phyloP scores from a whole-genome alignment of 108 stramenopile species.

The Cyclotella distinguenda region DNA sequence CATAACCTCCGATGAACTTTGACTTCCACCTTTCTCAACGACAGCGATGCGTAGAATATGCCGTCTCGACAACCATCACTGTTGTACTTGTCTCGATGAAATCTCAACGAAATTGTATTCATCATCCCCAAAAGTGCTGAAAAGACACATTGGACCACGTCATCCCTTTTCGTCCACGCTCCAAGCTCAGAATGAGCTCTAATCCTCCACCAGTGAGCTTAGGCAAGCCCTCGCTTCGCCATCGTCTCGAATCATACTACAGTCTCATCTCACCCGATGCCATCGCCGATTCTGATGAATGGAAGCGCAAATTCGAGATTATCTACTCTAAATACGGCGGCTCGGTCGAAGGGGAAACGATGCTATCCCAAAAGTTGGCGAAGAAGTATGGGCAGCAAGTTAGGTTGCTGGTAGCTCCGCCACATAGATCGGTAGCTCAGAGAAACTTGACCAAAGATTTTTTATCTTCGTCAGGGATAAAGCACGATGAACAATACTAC shows the following conservation, averaged over 20 bases:
- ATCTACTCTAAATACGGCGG: conserved; percentile 82
- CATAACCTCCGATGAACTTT: too few species aligned
- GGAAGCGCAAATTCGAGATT: conserved; percentile 67
- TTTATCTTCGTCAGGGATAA: background rate
- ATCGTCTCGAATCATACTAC: conserved; percentile 85
- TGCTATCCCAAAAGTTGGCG: conserved; percentile 62
- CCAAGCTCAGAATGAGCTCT: conserved; percentile 32
- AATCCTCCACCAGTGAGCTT: conserved; percentile 50
- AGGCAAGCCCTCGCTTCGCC: conserved; percentile 69
- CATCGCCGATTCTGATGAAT: conserved; percentile 50
- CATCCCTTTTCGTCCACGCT: too few species aligned
- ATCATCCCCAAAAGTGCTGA: too few species aligned
- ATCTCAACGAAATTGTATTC: too few species aligned
- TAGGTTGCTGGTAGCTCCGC: conserved; percentile 51
- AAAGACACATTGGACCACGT: too few species aligned
- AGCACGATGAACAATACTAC: conserved; percentile 59
- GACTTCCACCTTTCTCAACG: too few species aligned
- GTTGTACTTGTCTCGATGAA: too few species aligned
- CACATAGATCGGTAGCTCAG: conserved; percentile 15
- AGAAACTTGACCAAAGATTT: conserved; percentile 1
- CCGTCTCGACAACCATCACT: too few species aligned
- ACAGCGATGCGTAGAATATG: too few species aligned
- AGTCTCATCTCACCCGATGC: conserved; percentile 68
- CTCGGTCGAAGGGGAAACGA: conserved; percentile 63
- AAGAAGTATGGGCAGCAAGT: conserved; percentile 80